These are phyloP conservation scores for Santalum album DNA, from an alignment of 164 flowering plant genomes.

Conservation along the genomic window DNA sequence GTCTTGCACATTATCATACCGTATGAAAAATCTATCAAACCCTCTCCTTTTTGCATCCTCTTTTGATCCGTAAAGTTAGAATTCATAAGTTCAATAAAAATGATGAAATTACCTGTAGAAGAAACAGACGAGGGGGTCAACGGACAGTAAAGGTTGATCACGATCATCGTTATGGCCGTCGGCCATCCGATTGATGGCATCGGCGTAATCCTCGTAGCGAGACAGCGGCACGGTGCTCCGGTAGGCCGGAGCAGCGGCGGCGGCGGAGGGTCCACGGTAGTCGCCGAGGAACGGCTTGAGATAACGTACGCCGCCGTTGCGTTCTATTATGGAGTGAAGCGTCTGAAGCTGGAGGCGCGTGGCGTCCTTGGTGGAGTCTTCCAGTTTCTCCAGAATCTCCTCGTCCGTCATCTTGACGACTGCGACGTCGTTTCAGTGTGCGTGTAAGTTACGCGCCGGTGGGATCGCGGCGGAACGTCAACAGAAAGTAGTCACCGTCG, in stretches of 20 bases:
- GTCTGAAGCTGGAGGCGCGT: slow-evolving; percentile 24
- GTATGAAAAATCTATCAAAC: too few relatives aligned
- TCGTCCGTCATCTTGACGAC: slow-evolving; percentile 16
- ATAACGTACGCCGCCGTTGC: slow-evolving; percentile 25
- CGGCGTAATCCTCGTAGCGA: slow-evolving; percentile 34
- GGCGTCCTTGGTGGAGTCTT: slow-evolving; percentile 25
- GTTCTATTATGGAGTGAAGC: slow-evolving; percentile 28
- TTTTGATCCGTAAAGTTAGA: too few relatives aligned
- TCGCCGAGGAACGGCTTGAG: slow-evolving; percentile 24
- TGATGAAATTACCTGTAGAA: slow-evolving; percentile 51
- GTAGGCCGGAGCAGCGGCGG: slow-evolving; percentile 18
- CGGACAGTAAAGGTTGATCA: slow-evolving; percentile 24
- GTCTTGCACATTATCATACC: too few relatives aligned
- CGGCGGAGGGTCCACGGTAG: slow-evolving; percentile 5
- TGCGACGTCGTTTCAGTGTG: not conserved
- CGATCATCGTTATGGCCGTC: slow-evolving; percentile 8
- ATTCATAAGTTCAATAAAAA: too few relatives aligned
- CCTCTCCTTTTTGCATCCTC: too few relatives aligned
- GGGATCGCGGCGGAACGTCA: not conserved
- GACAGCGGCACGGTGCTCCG: slow-evolving; percentile 35
- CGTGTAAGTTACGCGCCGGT: not conserved
- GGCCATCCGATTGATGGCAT: slow-evolving; percentile 26
- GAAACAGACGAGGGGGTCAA: slow-evolving; percentile 50
- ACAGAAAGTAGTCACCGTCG: not conserved
- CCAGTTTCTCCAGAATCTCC: slow-evolving; percentile 23